Evolutionary conservation across 2,329 filamentous ascomycete species (phyloP).

Genomic region (Aspergillus felis): DNA sequence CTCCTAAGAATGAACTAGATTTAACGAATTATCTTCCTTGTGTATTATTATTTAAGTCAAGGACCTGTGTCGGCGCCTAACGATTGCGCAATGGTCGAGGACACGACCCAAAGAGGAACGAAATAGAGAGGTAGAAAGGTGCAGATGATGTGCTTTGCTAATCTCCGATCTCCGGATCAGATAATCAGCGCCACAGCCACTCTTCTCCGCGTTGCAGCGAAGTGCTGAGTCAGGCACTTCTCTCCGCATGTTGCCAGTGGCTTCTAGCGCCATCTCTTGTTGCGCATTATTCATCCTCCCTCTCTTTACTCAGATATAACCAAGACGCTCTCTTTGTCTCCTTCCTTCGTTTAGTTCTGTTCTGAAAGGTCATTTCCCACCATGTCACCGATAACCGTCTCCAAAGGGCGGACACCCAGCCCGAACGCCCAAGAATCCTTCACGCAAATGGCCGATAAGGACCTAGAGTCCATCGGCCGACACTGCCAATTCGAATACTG

Average conservation of each 20-base stretch:
- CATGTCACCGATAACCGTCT: constrained; percentile 26
- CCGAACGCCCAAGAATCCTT: constrained; percentile 24
- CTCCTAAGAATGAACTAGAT: not conserved
- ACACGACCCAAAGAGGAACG: not conserved
- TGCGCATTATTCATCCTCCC: not conserved
- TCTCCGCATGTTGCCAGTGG: constrained; percentile 23
- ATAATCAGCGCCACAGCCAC: constrained; percentile 7
- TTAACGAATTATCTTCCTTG: not conserved
- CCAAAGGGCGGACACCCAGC: constrained; percentile 14
- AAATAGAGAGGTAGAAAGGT: too few relatives aligned
- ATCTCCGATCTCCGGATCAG: constrained; percentile 16
- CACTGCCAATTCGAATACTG: constrained; percentile 93
- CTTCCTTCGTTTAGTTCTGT: not conserved
- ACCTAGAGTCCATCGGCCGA: constrained; percentile 79
- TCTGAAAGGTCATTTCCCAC: not conserved
- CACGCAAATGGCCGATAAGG: constrained; percentile 54
- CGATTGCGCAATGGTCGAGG: too few relatives aligned
- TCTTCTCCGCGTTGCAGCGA: not conserved
- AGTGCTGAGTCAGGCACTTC: constrained; percentile 7
- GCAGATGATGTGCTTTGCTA: constrained; percentile 1
- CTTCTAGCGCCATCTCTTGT: constrained; percentile 12
- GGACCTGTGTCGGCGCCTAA: too few relatives aligned
- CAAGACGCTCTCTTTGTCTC: not conserved
- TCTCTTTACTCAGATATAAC: not conserved
- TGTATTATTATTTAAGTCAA: not conserved